Evolutionary conservation across 2,329 filamentous ascomycete species (phyloP).

Genomic region (Tolypocladium guangdongense): DNA sequence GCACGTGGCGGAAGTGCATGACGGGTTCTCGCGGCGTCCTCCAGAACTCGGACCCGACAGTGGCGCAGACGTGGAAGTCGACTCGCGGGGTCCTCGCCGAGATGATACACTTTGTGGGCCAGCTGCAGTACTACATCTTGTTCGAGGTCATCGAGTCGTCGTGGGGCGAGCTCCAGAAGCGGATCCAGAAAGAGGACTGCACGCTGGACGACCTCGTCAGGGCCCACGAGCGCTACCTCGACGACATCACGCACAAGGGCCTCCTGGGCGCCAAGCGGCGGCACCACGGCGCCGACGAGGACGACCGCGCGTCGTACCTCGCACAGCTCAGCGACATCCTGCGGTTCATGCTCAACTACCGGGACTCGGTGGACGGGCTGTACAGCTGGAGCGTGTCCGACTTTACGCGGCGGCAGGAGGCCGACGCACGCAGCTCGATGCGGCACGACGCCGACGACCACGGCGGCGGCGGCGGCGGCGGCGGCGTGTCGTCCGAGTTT

Average conservation of each 20-base stretch:
- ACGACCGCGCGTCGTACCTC: slow-evolving; percentile 70
- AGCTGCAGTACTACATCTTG: slow-evolving; percentile 96
- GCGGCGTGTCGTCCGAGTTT: slow-evolving; percentile 55
- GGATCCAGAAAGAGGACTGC: slow-evolving; percentile 72
- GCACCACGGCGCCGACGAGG: slow-evolving; percentile 37
- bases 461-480: slow-evolving; percentile 29
- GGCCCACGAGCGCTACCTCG: slow-evolving; percentile 83
- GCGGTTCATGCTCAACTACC: slow-evolving; percentile 87
- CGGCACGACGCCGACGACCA: slow-evolving; percentile 15
- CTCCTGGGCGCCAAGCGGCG: slow-evolving; percentile 62
- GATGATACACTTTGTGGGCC: slow-evolving; percentile 97
- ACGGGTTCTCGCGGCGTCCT: slow-evolving; percentile 89
- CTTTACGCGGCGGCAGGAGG: slow-evolving; percentile 84
- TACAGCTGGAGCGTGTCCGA: slow-evolving; percentile 94
- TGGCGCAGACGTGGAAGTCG: slow-evolving; percentile 76
- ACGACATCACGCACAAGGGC: slow-evolving; percentile 91
- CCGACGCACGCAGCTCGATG: slow-evolving; percentile 63
- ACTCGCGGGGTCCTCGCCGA: slow-evolving; percentile 84
- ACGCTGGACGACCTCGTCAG: slow-evolving; percentile 92
- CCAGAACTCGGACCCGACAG: slow-evolving; percentile 55
- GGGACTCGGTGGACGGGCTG: slow-evolving; percentile 84
- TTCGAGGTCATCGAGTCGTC: slow-evolving; percentile 97
- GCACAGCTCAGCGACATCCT: slow-evolving; percentile 85
- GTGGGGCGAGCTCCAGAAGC: slow-evolving; percentile 81
- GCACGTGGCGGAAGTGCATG: slow-evolving; percentile 91